phyloP scores from a whole-genome alignment of 2,329 filamentous ascomycete species.

The Raffaelea albimanens region DNA sequence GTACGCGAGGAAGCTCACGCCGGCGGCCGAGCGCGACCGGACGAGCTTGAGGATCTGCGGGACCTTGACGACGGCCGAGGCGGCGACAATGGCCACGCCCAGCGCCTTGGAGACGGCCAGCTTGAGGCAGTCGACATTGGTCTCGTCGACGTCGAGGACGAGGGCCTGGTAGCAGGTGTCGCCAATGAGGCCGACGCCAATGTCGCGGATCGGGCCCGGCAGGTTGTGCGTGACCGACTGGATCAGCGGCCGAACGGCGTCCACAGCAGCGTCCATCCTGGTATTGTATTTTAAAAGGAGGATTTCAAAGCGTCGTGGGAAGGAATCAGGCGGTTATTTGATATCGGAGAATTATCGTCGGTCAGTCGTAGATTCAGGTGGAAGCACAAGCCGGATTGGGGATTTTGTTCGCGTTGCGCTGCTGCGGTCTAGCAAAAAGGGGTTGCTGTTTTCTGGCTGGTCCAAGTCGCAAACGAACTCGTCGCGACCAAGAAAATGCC shows the following conservation, averaged over 20 bases:
- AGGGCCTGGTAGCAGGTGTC: constrained; percentile 76
- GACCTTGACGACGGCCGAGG: constrained; percentile 87
- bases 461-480: no score
- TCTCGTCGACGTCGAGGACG: constrained; percentile 73
- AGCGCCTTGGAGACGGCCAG: constrained; percentile 86
- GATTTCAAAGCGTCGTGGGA: neutral
- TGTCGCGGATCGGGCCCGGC: constrained; percentile 63
- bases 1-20: constrained; percentile 84
- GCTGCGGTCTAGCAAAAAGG: no score
- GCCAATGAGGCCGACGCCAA: constrained; percentile 73
- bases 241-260: constrained; percentile 50
- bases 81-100: constrained; percentile 85
- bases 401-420: no score
- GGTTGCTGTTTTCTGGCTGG: no score
- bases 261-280: constrained; percentile 35
- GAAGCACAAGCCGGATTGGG: no score
- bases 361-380: no score
- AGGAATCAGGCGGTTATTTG: no score
- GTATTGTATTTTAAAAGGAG: neutral
- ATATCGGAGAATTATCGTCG: no score
- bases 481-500: no score
- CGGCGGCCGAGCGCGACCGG: constrained; percentile 67
- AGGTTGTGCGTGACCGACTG: constrained; percentile 64
- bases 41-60: constrained; percentile 93
- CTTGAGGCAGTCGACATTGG: constrained; percentile 71